Percentiles rank a stretch among this genome's conserved stretches.
Conservation (phyloP, 805 yeast species). For the Cyberlindnera amylophila region DNA sequence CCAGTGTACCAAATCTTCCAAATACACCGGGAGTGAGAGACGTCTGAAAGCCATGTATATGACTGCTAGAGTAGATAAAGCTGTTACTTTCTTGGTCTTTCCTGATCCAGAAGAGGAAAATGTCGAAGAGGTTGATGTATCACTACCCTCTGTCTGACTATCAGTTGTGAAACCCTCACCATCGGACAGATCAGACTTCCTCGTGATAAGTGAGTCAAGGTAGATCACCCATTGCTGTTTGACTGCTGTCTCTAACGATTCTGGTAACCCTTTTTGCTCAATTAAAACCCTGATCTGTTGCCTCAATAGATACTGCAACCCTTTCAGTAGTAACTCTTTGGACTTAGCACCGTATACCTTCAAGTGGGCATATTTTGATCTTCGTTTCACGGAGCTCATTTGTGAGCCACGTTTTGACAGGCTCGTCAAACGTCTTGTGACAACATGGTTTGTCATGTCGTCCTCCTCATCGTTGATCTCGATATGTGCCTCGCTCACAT, state of each 20-base stretch:
- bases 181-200: background rate
- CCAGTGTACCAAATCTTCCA: background rate
- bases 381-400: conserved; percentile 3
- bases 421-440: conserved; percentile 46
- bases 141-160: conserved; percentile 3
- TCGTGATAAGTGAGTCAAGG: conserved; percentile 10
- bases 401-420: conserved; percentile 25
- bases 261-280: conserved; percentile 29
- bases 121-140: conserved; percentile 3
- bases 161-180: background rate
- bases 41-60: conserved; percentile 4
- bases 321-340: conserved; percentile 37
- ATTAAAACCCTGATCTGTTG: conserved; percentile 43
- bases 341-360: conserved; percentile 49
- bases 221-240: conserved; percentile 36
- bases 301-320: conserved; percentile 49
- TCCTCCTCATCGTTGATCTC: conserved; percentile 85
- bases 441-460: conserved; percentile 42
- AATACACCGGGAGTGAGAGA: conserved; percentile 4
- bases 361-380: conserved; percentile 3
- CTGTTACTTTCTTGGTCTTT: background rate
- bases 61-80: background rate
- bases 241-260: conserved; percentile 30
- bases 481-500: conserved; percentile 74
- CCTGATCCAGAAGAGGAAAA: background rate